phyloP scores from a whole-genome alignment of 768 basidiomycete genomes.

The Leccinum subtestaceum region DNA sequence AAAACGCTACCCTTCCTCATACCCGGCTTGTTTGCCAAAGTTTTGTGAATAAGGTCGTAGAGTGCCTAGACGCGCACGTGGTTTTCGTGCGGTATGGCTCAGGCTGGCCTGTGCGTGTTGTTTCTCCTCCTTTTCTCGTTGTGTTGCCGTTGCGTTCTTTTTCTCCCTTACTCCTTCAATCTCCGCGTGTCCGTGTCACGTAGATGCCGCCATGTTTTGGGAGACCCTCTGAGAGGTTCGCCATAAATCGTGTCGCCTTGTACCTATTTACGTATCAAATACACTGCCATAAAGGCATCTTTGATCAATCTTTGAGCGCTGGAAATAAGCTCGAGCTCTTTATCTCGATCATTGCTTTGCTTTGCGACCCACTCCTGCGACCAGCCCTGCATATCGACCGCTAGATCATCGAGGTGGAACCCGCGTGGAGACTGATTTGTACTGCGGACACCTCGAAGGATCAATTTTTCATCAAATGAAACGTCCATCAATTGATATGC shows the following conservation, averaged over 20 bases:
- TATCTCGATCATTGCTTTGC: background rate
- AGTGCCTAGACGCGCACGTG: background rate
- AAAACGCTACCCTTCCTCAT: background rate
- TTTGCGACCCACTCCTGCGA: background rate
- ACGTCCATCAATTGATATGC: conserved; percentile 3
- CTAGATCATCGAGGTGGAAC: background rate
- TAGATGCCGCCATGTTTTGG: background rate
- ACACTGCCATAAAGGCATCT: background rate
- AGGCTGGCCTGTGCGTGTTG: background rate
- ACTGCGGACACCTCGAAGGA: background rate
- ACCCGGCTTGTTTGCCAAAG: background rate
- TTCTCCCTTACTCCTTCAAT: background rate
- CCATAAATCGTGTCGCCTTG: background rate
- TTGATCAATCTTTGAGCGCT: background rate
- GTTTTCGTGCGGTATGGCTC: background rate
- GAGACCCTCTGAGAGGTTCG: background rate
- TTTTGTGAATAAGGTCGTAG: background rate
- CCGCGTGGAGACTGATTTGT: background rate
- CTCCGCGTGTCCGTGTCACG: conserved; percentile 1
- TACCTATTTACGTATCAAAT: background rate
- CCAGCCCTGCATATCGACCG: background rate
- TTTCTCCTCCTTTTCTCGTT: background rate
- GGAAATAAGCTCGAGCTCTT: background rate
- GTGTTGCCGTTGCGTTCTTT: background rate
- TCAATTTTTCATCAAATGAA: background rate